Percentiles rank a stretch among this genome's conserved stretches.
Conservation (phyloP, 2,329 filamentous ascomycete species). For the Dothistroma septosporum region DNA sequence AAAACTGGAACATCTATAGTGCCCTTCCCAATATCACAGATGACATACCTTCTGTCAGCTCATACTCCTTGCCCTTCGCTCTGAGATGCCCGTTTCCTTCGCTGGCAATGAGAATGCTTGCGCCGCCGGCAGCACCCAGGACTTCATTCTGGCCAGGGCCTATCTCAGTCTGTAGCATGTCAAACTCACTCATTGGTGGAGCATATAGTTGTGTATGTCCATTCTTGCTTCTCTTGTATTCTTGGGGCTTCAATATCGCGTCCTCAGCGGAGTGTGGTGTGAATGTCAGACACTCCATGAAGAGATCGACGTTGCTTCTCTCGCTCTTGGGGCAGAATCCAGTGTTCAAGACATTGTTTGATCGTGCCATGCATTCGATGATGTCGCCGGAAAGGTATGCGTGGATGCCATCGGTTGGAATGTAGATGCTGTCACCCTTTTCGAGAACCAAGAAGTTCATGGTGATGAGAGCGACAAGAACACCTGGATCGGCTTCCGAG, state of each 20-base stretch:
- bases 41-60: conserved; percentile 50
- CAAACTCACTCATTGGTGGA: conserved; percentile 69
- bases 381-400: conserved; percentile 70
- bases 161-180: conserved; percentile 60
- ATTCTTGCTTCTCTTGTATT: conserved; percentile 50
- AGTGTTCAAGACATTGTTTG: conserved; percentile 71
- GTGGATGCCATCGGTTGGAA: conserved; percentile 70
- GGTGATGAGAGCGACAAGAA: conserved; percentile 63
- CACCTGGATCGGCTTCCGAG: conserved; percentile 59
- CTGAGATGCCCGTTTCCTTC: conserved; percentile 56
- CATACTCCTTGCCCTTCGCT: conserved; percentile 50
- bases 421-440: conserved; percentile 64
- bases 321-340: conserved; percentile 68
- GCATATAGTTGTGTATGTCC: conserved; percentile 61
- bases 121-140: conserved; percentile 54
- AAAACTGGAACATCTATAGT: no score
- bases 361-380: conserved; percentile 73
- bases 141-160: conserved; percentile 55
- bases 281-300: conserved; percentile 61
- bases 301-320: conserved; percentile 60
- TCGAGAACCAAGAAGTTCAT: conserved; percentile 70
- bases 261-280: conserved; percentile 56
- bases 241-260: conserved; percentile 50
- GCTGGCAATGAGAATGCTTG: conserved; percentile 60
- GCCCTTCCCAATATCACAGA: no score